Conservation (phyloP, 2,329 filamentous ascomycete genomes). For the Chaetomiaceae sp. region DNA sequence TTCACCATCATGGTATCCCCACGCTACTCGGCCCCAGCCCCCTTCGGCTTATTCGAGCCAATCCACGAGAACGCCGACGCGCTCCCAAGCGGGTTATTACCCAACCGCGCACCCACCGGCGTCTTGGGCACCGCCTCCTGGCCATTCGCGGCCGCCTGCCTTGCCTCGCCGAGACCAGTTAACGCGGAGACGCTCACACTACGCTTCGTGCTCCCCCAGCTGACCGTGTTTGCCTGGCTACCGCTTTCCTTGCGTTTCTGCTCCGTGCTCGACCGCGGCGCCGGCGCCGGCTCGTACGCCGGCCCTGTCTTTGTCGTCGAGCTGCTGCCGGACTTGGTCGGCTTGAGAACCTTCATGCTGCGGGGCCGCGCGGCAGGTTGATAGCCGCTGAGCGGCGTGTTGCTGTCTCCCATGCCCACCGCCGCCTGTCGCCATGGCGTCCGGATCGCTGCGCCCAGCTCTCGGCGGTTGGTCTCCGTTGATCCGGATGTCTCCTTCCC, state of each 20-base stretch:
- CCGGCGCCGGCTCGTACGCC: constrained; percentile 48
- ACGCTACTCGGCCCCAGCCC: constrained; percentile 33
- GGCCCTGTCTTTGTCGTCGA: constrained; percentile 49
- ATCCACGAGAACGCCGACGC: constrained; percentile 94
- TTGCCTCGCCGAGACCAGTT: constrained; percentile 30
- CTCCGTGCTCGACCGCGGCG: constrained; percentile 44
- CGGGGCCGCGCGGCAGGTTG: constrained; percentile 62
- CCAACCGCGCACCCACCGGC: constrained; percentile 44
- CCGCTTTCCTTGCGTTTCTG: constrained; percentile 37
- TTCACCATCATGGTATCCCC: not conserved
- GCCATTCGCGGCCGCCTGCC: not conserved
- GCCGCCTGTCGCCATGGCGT: constrained; percentile 64
- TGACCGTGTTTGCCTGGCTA: constrained; percentile 20
- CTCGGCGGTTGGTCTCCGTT: constrained; percentile 37
- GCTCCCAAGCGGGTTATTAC: constrained; percentile 81
- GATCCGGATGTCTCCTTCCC: constrained; percentile 29
- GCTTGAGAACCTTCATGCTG: constrained; percentile 87
- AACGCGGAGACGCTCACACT: constrained; percentile 32
- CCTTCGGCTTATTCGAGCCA: constrained; percentile 51
- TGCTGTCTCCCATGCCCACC: constrained; percentile 46
- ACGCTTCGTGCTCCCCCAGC: constrained; percentile 41
- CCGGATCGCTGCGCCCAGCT: constrained; percentile 58
- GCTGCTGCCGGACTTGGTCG: constrained; percentile 58
- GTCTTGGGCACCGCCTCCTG: constrained; percentile 33
- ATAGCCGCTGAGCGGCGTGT: constrained; percentile 58